These are phyloP conservation scores for Macaranga tanarius DNA, from an alignment of 441 rosid genomes.

Conservation along the genomic window DNA sequence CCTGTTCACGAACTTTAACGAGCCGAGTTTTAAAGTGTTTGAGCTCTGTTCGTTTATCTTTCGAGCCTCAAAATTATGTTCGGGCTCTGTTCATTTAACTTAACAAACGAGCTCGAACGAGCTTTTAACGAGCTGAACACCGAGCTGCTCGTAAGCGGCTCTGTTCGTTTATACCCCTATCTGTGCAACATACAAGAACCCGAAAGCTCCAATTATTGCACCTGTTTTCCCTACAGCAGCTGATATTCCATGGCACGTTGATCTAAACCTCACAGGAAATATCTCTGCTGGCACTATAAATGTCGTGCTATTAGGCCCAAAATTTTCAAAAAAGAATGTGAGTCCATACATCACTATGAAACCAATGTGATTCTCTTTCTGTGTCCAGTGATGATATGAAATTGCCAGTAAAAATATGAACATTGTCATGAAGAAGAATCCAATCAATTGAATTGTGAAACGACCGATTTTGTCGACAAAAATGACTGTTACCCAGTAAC, in stretches of 20 bases:
- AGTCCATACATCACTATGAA: not conserved
- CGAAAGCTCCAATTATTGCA: constrained; percentile 13
- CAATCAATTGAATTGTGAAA: constrained; percentile 1
- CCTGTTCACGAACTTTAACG: too few species aligned
- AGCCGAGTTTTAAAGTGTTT: too few species aligned
- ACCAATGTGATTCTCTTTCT: constrained; percentile 7
- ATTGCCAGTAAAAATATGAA: constrained; percentile 15
- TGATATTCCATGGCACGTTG: constrained; percentile 20
- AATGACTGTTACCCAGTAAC: not conserved
- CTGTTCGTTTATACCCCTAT: too few species aligned
- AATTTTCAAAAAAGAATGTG: constrained; percentile 16
- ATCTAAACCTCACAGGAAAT: not conserved
- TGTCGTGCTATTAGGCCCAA: constrained; percentile 15
- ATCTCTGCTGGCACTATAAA: constrained; percentile 13
- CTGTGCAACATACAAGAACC: constrained; percentile 26
- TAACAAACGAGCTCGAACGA: too few species aligned
- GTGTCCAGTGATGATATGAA: constrained; percentile 12
- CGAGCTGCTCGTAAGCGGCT: too few species aligned
- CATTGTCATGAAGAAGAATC: constrained; percentile 16
- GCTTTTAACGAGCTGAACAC: too few species aligned
- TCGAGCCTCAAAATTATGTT: too few species aligned
- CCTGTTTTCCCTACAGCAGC: constrained; percentile 15
- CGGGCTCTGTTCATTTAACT: too few species aligned
- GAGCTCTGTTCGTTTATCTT: too few species aligned
- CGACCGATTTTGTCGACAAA: not conserved